These are phyloP conservation scores for Xylaria sp. DNA, from an alignment of 2,329 filamentous ascomycete genomes.

Conservation along the genomic window DNA sequence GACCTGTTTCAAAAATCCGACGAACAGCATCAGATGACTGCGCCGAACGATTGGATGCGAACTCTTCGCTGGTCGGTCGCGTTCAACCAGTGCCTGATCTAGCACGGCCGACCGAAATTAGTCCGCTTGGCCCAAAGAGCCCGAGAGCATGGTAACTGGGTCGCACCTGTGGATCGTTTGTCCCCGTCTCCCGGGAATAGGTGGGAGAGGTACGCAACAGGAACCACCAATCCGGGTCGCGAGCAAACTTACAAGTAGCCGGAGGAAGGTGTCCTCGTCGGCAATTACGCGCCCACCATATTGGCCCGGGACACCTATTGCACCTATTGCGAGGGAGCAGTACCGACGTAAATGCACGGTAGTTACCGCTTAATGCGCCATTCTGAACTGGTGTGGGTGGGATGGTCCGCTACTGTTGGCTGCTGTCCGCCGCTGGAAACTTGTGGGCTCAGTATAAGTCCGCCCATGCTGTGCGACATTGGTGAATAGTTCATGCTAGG, in stretches of 20 bases:
- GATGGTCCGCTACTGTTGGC: slow-evolving; percentile 10
- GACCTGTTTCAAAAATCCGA: slow-evolving; percentile 3
- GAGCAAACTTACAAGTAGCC: not conserved
- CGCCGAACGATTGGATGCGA: slow-evolving; percentile 7
- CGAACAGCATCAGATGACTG: not conserved
- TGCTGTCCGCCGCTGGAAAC: slow-evolving; percentile 2
- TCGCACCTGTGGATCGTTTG: slow-evolving; percentile 26
- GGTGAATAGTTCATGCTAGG: slow-evolving; percentile 15
- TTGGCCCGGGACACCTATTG: slow-evolving; percentile 1
- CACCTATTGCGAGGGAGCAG: not conserved
- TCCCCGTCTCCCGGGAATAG: slow-evolving; percentile 22
- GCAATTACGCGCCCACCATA: slow-evolving; percentile 13
- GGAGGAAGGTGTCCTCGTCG: slow-evolving; percentile 1
- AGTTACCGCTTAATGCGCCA: slow-evolving; percentile 16
- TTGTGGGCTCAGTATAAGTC: not conserved
- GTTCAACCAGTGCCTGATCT: slow-evolving; percentile 1
- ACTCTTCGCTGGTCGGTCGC: slow-evolving; percentile 3
- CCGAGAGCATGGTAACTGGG: slow-evolving; percentile 31
- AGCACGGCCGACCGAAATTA: slow-evolving; percentile 24
- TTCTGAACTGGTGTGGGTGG: slow-evolving; percentile 23
- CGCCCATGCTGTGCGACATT: slow-evolving; percentile 22
- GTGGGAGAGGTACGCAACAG: slow-evolving; percentile 4
- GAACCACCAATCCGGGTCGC: slow-evolving; percentile 4
- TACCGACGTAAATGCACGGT: slow-evolving; percentile 14
- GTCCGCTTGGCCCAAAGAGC: slow-evolving; percentile 9